Base-by-base conservation (phyloP, 2,329 filamentous ascomycete species). In the Fonsecaea multimorphosa region DNA sequence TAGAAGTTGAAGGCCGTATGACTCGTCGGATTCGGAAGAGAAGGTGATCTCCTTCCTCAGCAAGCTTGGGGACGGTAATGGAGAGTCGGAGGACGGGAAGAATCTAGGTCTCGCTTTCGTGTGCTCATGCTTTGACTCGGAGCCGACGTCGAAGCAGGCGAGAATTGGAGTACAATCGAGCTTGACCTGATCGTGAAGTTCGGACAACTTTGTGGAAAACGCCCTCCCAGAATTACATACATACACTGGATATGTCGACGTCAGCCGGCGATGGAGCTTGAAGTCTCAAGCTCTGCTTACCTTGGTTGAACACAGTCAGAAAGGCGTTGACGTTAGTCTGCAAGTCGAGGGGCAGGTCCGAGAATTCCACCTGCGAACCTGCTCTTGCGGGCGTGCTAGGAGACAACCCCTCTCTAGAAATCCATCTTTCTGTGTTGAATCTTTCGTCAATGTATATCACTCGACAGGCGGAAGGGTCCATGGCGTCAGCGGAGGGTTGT, bases 101-200 rank as follows among this genome's bases (percentile, higher is more conserved):
- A 69, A 69, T 38, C 74, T 73, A 27, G 72, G 64, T 22, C 74
- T 73, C 36, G 74, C 68, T 58, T 74, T n/a, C 69, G 70, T 72
- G 72, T 76, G 16, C 65, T 66, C 75, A 55, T 66, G 74, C 73
- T 70, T 78, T 72, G 73, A 80, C 74, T 76, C 79, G 71, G 72
- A 78, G 19, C 81, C 80, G 38, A 86, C 80, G 72, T 85, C 83
- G 71, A 86, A 80, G 52, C 86, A 80, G 22, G 84, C 84, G 57
- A 87, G 80, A 5, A 84, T 83, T n/a, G 85, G 85, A 57, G 79
- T 82, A 70, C 80, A 80, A 58, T 83, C 79, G 62, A 73, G 74
- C 65, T 68, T 68, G 62, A 68, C 70, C 40, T 77, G 77, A 32
- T 78, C 78, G 55, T 76, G 76, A 36, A 87, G 74, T 69, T 85